A percentile compares a stretch with the other conserved stretches of the same genome.
Evolutionary conservation across 208 protist species (phyloP).

Genomic region (Jaenimonas drosophilae): DNA sequence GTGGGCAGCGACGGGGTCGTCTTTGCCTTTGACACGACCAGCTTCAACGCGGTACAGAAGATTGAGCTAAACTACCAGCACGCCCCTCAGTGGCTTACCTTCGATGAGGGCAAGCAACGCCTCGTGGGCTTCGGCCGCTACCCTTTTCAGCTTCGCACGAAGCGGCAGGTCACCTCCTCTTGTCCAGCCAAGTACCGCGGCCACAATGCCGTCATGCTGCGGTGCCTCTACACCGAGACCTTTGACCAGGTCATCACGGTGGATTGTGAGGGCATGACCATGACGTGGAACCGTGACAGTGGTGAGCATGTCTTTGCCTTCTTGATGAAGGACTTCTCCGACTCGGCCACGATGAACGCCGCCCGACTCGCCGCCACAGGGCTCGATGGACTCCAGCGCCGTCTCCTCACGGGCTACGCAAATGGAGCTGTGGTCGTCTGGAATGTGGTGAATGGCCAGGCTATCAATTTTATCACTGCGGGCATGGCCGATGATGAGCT

Average conservation of each 20-base stretch:
- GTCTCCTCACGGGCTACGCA: constrained; percentile 68
- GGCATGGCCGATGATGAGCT: constrained; percentile 8
- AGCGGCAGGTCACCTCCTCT: constrained; percentile 32
- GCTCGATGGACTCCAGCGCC: constrained; percentile 51
- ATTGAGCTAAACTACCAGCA: constrained; percentile 22
- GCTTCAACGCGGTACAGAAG: constrained; percentile 50
- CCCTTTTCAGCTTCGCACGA: constrained; percentile 39
- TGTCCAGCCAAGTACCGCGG: constrained; percentile 54
- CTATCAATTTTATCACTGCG: constrained; percentile 53
- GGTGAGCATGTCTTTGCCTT: constrained; percentile 60
- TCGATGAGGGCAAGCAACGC: constrained; percentile 19
- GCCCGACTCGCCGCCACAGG: constrained; percentile 28
- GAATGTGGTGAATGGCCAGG: constrained; percentile 78
- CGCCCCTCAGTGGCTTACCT: constrained; percentile 14
- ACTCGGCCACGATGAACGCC: constrained; percentile 41
- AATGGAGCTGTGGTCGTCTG: constrained; percentile 70
- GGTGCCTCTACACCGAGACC: constrained; percentile 35
- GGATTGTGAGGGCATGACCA: constrained; percentile 49
- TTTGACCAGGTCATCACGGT: constrained; percentile 70
- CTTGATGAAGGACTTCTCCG: constrained; percentile 69
- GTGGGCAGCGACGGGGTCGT: constrained; percentile 40
- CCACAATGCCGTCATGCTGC: constrained; percentile 45
- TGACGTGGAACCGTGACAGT: constrained; percentile 59
- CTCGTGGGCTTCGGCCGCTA: constrained; percentile 38
- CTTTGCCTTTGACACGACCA: constrained; percentile 56